These are phyloP conservation scores for Rhodamnia rubescens DNA, from an alignment of 345 rosid species.

Conservation along the genomic window DNA sequence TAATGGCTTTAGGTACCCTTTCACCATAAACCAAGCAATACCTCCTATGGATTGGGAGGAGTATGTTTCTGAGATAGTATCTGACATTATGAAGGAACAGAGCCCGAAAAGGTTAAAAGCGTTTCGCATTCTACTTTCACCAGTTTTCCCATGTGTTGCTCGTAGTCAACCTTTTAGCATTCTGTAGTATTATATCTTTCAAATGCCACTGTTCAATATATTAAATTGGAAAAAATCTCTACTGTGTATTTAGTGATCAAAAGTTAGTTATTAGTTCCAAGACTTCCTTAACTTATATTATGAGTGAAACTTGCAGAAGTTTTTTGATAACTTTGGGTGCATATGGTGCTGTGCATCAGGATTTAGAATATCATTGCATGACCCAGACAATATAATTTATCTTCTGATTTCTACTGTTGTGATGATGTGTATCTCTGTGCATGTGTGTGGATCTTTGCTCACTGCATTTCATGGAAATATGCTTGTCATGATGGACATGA, in stretches of 20 bases:
- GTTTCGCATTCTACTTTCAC: not conserved
- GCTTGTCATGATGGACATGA: not conserved
- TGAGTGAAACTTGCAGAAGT: not conserved
- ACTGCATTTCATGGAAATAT: not conserved
- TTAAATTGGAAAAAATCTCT: not conserved
- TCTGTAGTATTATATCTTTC: not conserved
- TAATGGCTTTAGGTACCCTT: conserved; percentile 51
- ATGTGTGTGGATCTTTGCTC: not conserved
- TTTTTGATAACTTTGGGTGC: not conserved
- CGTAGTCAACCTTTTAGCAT: not conserved
- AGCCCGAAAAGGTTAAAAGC: conserved; percentile 66
- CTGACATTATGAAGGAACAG: conserved; percentile 91
- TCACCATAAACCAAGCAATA: conserved; percentile 58
- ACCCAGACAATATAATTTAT: not conserved
- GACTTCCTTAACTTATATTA: not conserved
- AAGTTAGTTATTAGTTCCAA: not conserved
- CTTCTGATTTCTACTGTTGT: not conserved
- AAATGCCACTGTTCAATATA: not conserved
- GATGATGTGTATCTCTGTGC: not conserved
- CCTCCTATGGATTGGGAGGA: conserved; percentile 98
- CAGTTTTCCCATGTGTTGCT: not conserved
- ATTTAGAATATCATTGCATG: not conserved
- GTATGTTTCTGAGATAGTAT: conserved; percentile 72
- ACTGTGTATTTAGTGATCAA: not conserved
- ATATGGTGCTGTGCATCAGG: not conserved